A percentile compares a stretch with the other conserved stretches of the same genome.
Evolutionary conservation across 2,329 filamentous ascomycete genomes (phyloP).

Genomic region (Trichoderma asperellum): DNA sequence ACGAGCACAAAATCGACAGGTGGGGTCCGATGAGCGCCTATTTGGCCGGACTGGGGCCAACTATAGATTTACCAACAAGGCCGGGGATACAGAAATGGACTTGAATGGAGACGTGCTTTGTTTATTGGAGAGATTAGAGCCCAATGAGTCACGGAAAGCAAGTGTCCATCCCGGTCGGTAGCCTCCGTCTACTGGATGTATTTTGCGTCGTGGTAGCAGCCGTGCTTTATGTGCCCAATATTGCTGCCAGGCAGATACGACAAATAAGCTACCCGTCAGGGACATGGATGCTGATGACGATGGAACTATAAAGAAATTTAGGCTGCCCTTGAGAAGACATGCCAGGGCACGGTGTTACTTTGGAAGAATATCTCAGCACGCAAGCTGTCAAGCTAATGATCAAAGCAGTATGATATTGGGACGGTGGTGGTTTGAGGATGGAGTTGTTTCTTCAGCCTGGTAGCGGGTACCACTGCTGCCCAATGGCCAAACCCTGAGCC

Average conservation of each 20-base stretch:
- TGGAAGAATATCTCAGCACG: neutral
- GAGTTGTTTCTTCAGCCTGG: neutral
- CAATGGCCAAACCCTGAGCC: neutral
- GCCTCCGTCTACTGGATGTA: neutral
- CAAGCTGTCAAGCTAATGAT: neutral
- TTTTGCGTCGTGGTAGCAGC: neutral
- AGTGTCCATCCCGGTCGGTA: neutral
- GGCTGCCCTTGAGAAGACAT: neutral
- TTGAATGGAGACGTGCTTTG: neutral
- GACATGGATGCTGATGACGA: constrained; percentile 1
- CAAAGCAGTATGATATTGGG: neutral
- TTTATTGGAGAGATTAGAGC: neutral
- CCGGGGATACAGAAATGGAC: neutral
- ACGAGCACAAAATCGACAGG: constrained; percentile 12
- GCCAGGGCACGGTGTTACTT: neutral
- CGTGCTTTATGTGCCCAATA: neutral
- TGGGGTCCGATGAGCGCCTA: constrained; percentile 10
- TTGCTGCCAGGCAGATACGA: neutral
- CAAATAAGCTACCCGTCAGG: neutral
- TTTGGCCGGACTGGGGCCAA: neutral
- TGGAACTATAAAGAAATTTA: neutral
- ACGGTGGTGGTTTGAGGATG: neutral
- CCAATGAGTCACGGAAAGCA: neutral
- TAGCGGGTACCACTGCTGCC: neutral
- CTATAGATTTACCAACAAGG: neutral